Conservation (phyloP, 495 filamentous ascomycete genomes). For the Lasiosphaeris hirsuta region DNA sequence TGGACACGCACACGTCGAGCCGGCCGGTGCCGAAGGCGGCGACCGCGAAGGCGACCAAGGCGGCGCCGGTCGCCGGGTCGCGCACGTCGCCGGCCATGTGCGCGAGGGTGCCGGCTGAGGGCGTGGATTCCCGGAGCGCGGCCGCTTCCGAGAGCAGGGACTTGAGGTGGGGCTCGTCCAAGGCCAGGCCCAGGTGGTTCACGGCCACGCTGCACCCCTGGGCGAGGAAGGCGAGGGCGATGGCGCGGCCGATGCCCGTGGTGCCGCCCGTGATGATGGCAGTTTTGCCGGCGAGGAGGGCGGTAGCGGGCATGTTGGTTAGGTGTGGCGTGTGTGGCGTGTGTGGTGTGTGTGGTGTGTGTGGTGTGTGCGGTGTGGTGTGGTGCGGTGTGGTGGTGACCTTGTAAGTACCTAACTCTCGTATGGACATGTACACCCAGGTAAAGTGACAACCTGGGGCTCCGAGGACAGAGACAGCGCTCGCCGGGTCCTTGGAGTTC, state of each 20-base stretch:
- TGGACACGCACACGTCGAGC: constrained; percentile 80
- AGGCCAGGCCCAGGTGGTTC: constrained; percentile 63
- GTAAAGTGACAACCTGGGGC: no score
- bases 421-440: no score
- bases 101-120: constrained; percentile 48
- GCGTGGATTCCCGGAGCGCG: constrained; percentile 29
- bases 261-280: constrained; percentile 75
- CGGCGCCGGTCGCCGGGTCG: constrained; percentile 57
- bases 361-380: background rate
- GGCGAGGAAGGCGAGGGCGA: constrained; percentile 64
- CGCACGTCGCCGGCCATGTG: constrained; percentile 65
- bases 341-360: background rate
- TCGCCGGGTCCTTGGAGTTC: no score
- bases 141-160: constrained; percentile 53
- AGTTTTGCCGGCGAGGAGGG: constrained; percentile 63
- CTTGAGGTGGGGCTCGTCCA: constrained; percentile 51
- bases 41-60: constrained; percentile 56
- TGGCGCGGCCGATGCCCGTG: constrained; percentile 74
- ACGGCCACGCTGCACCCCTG: constrained; percentile 68
- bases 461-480: no score
- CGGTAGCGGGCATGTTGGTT: constrained; percentile 38
- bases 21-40: constrained; percentile 49
- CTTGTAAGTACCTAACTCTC: background rate
- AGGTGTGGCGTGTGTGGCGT: background rate
- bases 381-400: background rate